Percentiles rank a stretch among this genome's conserved stretches.
phyloP scores from a whole-genome alignment of 23 red algal species.

The Gracilaria gracilis region DNA sequence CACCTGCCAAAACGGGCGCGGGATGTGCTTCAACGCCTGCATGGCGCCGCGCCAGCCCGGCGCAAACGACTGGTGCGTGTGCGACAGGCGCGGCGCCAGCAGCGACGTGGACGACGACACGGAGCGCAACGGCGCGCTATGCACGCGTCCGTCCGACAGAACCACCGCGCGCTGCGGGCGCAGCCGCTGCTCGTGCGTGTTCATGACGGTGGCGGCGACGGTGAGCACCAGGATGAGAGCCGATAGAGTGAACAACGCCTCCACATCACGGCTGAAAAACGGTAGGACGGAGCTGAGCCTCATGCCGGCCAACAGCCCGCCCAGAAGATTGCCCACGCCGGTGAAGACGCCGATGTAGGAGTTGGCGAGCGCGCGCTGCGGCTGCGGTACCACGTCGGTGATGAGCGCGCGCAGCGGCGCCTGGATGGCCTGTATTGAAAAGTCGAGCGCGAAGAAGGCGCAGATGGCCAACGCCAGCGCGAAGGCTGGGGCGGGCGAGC shows the following conservation, averaged over 20 bases:
- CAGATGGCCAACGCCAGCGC: conserved; percentile 72
- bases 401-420: conserved; percentile 89
- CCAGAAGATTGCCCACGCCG: conserved; percentile 89
- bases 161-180: neutral
- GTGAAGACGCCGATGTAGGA: conserved; percentile 80
- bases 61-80: conserved; percentile 21
- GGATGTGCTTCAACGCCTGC: conserved; percentile 29
- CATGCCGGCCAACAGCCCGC: conserved; percentile 45
- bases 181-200: conserved; percentile 63
- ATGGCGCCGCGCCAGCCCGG: conserved; percentile 28
- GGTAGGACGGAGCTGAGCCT: conserved; percentile 20
- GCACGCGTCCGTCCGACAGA: neutral
- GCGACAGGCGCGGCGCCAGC: neutral
- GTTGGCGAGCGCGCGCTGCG: conserved; percentile 84
- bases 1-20: conserved; percentile 90
- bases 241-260: conserved; percentile 78
- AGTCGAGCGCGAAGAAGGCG: conserved; percentile 95
- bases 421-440: conserved; percentile 95
- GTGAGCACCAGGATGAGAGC: conserved; percentile 72
- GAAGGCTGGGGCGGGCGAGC: conserved; percentile 3
- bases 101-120: neutral
- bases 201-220: conserved; percentile 48
- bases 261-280: conserved; percentile 57
- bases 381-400: conserved; percentile 74
- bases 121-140: neutral